phyloP scores from a whole-genome alignment of 169 alveolate genomes.

The Theileria annulata region DNA sequence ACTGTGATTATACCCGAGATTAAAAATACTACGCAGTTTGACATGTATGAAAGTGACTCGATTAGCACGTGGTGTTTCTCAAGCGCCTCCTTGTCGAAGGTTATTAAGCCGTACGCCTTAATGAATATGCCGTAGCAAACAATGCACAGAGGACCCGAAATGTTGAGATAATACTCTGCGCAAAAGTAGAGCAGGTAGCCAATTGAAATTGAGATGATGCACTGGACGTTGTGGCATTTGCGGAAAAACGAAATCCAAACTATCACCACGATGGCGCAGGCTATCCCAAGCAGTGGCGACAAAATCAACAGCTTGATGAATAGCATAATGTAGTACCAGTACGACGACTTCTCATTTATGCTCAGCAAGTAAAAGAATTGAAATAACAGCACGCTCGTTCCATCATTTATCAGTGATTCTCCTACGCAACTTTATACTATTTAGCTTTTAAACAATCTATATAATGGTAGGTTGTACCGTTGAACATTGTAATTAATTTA shows the following conservation, averaged over 20 bases:
- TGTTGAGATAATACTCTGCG: conserved; percentile 76
- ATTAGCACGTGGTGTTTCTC: conserved; percentile 77
- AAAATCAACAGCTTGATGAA: conserved; percentile 77
- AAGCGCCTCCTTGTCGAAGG: conserved; percentile 82
- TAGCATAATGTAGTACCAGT: conserved; percentile 63
- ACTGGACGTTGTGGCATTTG: conserved; percentile 75
- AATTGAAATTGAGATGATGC: conserved; percentile 69
- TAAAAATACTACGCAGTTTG: conserved; percentile 81
- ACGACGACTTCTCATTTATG: conserved; percentile 71
- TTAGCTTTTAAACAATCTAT: too few relatives aligned
- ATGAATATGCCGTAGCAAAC: conserved; percentile 86
- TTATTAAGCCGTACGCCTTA: conserved; percentile 82
- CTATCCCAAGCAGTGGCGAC: conserved; percentile 82
- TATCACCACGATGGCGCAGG: conserved; percentile 74
- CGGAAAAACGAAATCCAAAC: conserved; percentile 81
- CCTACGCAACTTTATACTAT: conserved; percentile 19
- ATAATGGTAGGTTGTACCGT: conserved; percentile 57
- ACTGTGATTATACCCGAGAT: conserved; percentile 82
- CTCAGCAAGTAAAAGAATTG: conserved; percentile 80
- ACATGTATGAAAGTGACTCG: conserved; percentile 77
- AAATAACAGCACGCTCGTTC: conserved; percentile 82
- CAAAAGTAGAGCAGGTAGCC: conserved; percentile 78
- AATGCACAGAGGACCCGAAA: conserved; percentile 85
- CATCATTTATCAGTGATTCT: conserved; percentile 86
- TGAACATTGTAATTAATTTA: conserved; percentile 80